Conservation (phyloP, 768 basidiomycete species). For the Leccinum longicurvipes region DNA sequence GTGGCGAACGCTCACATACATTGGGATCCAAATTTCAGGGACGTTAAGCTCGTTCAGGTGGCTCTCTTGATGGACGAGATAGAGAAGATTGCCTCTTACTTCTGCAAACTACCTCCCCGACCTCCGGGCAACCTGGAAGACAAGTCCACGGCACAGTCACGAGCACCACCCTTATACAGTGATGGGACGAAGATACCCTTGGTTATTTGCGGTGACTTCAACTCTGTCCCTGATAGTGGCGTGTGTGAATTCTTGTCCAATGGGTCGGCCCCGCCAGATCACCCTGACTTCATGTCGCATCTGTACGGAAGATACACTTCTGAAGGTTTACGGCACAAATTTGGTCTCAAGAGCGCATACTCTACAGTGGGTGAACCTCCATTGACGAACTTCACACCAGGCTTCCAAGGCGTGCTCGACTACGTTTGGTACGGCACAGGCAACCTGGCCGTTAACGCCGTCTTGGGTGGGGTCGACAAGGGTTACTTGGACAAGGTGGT, state of each 20-base stretch:
- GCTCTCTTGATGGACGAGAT: constrained; percentile 90
- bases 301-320: constrained; percentile 91
- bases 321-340: constrained; percentile 76
- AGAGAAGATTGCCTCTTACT: constrained; percentile 82
- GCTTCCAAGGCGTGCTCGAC: constrained; percentile 84
- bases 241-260: constrained; percentile 88
- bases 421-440: constrained; percentile 88
- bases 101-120: constrained; percentile 77
- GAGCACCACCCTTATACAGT: constrained; percentile 64
- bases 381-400: constrained; percentile 88
- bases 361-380: constrained; percentile 55
- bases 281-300: constrained; percentile 91
- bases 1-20: constrained; percentile 89
- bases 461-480: constrained; percentile 86
- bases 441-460: constrained; percentile 71
- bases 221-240: constrained; percentile 81
- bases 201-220: constrained; percentile 94
- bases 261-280: constrained; percentile 66
- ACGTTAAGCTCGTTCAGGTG: constrained; percentile 97
- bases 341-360: constrained; percentile 86
- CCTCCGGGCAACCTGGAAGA: constrained; percentile 39
- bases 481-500: constrained; percentile 85
- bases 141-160: constrained; percentile 29
- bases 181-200: constrained; percentile 89
- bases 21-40: constrained; percentile 90